A percentile compares a stretch with the other conserved stretches of the same genome.
Evolutionary conservation across 2,329 filamentous ascomycete genomes (phyloP).

Genomic region (Nannizziopsis barbatae): DNA sequence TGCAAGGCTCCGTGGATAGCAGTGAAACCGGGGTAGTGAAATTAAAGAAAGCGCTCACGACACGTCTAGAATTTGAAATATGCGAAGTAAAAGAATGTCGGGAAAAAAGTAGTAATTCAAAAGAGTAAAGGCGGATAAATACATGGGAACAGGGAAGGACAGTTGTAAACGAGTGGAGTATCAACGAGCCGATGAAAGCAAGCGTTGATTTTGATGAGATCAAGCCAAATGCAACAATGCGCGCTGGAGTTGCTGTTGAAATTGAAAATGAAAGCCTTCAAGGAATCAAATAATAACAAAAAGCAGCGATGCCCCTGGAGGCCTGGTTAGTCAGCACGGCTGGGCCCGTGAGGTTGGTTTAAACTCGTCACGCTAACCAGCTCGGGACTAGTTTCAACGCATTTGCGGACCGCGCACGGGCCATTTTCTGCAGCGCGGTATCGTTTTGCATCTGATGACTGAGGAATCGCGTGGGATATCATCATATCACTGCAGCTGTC

Average conservation of each 20-base stretch:
- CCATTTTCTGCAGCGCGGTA: not conserved
- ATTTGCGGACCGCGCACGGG: not conserved
- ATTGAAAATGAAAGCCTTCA: not conserved
- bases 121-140: conserved; percentile 2
- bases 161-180: conserved; percentile 2
- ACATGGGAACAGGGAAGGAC: conserved; percentile 3
- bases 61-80: conserved; percentile 7
- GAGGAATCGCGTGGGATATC: too few relatives aligned
- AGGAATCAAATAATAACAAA: not conserved
- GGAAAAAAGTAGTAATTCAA: conserved; percentile 7
- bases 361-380: not conserved
- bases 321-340: conserved; percentile 5
- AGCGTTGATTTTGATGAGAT: not conserved
- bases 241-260: not conserved
- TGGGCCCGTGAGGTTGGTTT: not conserved
- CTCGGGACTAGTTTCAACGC: not conserved
- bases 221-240: not conserved
- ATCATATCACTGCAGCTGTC: too few relatives aligned
- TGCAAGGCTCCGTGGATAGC: not conserved
- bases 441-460: too few relatives aligned
- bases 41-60: conserved; percentile 1
- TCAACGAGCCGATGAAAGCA: conserved; percentile 5
- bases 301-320: not conserved
- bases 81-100: conserved; percentile 10
- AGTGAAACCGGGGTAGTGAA: conserved; percentile 5